Evolutionary conservation across 2,329 filamentous ascomycete species (phyloP).

Genomic region (Aspergillus transmontanensis): DNA sequence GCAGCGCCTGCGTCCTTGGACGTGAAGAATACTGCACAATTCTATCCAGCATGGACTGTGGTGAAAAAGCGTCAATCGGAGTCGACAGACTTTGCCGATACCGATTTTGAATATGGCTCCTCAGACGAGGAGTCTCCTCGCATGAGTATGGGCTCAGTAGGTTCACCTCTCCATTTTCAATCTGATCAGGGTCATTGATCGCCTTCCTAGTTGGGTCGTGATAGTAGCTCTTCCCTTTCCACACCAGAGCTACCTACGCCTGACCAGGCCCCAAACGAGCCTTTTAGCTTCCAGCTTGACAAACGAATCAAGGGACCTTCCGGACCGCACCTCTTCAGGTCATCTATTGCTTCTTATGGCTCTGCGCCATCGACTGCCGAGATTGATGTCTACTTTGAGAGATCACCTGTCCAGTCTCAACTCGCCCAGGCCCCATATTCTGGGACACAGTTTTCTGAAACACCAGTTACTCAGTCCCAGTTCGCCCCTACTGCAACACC

Average conservation of each 20-base stretch:
- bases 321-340: slow-evolving; percentile 89
- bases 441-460: slow-evolving; percentile 30
- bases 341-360: slow-evolving; percentile 38
- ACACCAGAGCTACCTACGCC: slow-evolving; percentile 83
- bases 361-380: slow-evolving; percentile 18
- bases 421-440: background rate
- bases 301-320: slow-evolving; percentile 75
- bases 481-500: slow-evolving; percentile 2
- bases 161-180: slow-evolving; percentile 4
- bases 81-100: slow-evolving; percentile 39
- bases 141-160: slow-evolving; percentile 50
- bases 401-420: slow-evolving; percentile 16
- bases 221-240: slow-evolving; percentile 82
- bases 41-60: slow-evolving; percentile 16
- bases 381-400: slow-evolving; percentile 23
- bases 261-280: background rate
- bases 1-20: slow-evolving; percentile 20
- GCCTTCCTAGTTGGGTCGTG: slow-evolving; percentile 36
- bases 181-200: background rate
- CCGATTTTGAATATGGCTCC: slow-evolving; percentile 49
- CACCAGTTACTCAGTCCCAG: background rate
- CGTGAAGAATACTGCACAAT: slow-evolving; percentile 17
- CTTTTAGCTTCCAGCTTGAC: slow-evolving; percentile 33
- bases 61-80: slow-evolving; percentile 34
- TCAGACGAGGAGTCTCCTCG: slow-evolving; percentile 50